Conservation (phyloP, 2,329 filamentous ascomycete species). For the Aurifilum marmelostoma region DNA sequence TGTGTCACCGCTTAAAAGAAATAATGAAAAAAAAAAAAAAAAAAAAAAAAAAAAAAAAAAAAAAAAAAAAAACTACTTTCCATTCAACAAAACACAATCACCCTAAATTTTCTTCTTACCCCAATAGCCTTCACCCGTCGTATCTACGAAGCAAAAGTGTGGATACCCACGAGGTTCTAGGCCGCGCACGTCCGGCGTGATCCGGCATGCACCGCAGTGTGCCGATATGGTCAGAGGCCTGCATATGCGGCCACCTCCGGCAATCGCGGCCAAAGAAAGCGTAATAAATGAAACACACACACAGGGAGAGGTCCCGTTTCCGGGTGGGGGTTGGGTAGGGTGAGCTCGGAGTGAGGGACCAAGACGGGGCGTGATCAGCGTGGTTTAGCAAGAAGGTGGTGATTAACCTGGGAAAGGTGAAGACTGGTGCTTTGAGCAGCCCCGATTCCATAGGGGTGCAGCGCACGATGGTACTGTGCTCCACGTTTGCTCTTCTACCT, state of each 20-base stretch:
- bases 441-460: not conserved
- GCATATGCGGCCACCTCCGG: not conserved
- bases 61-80: not conserved
- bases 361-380: not conserved
- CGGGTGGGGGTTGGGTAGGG: not conserved
- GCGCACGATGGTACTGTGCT: not conserved
- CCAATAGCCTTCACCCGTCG: not conserved
- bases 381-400: not conserved
- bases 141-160: not conserved
- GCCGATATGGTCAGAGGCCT: not conserved
- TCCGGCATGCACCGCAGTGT: not conserved
- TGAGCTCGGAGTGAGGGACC: not conserved
- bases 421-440: not conserved
- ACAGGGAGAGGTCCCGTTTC: not conserved
- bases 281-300: not conserved
- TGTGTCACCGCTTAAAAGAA: not conserved
- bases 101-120: not conserved
- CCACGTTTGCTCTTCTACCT: not conserved
- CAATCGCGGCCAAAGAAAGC: not conserved
- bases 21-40: too few relatives aligned
- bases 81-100: not conserved
- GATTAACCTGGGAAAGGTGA: not conserved
- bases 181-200: not conserved
- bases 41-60: not conserved
- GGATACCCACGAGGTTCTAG: not conserved